phyloP scores from a whole-genome alignment of 2,329 filamentous ascomycete genomes.

The Neocucurbitaria cava region DNA sequence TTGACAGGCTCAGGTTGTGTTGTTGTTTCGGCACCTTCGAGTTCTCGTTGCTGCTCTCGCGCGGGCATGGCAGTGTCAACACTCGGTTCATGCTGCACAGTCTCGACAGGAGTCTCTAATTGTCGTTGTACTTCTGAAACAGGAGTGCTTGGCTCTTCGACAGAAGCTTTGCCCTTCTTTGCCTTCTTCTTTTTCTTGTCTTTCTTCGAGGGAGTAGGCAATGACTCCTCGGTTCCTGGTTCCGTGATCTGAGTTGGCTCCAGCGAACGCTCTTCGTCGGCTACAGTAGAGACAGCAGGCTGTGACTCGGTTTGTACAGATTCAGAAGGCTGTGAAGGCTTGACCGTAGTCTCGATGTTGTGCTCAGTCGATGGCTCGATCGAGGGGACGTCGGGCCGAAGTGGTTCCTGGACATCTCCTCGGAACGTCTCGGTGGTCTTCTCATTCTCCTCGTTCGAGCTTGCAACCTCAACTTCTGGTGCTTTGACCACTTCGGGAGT shows the following conservation, averaged over 20 bases:
- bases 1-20: neutral
- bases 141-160: constrained; percentile 21
- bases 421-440: neutral
- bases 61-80: neutral
- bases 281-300: neutral
- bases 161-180: constrained; percentile 24
- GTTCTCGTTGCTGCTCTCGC: constrained; percentile 1
- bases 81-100: neutral
- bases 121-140: constrained; percentile 12
- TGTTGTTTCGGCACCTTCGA: neutral
- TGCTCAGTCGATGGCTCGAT: neutral
- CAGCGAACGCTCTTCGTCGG: neutral
- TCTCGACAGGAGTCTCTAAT: constrained; percentile 1
- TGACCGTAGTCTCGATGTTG: neutral
- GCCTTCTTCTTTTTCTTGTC: constrained; percentile 38
- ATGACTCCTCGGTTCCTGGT: neutral
- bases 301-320: neutral
- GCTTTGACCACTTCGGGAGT: neutral
- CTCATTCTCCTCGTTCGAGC: too few relatives aligned
- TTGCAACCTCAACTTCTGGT: neutral
- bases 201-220: constrained; percentile 23
- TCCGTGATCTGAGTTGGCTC: neutral
- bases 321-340: neutral
- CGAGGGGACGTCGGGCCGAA: neutral
- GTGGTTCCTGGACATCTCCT: neutral